These are phyloP conservation scores for Elsinoe perseae DNA, from an alignment of 2,329 filamentous ascomycete genomes.

Conservation along the genomic window DNA sequence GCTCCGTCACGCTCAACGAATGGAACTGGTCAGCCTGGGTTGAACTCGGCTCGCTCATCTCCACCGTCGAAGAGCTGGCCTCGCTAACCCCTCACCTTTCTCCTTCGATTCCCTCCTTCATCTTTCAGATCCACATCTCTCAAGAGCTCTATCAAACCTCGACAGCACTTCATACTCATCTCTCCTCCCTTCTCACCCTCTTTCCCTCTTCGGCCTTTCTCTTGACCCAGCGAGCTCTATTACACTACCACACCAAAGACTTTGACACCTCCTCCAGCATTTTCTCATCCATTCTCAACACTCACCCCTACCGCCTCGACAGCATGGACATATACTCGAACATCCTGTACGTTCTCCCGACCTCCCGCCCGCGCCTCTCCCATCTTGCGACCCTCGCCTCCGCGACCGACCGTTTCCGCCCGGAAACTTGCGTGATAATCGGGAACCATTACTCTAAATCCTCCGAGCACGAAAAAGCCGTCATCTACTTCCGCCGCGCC, in stretches of 20 bases:
- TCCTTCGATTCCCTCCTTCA: constrained; percentile 83
- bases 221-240: constrained; percentile 77
- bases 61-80: constrained; percentile 70
- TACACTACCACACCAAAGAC: constrained; percentile 84
- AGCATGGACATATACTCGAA: constrained; percentile 95
- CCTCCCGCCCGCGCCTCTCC: constrained; percentile 71
- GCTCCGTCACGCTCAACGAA: constrained; percentile 79
- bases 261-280: constrained; percentile 57
- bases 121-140: constrained; percentile 86
- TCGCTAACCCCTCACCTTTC: constrained; percentile 53
- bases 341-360: constrained; percentile 86
- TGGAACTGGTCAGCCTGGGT: constrained; percentile 98
- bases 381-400: constrained; percentile 89
- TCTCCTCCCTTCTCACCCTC: constrained; percentile 70
- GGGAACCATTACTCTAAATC: constrained; percentile 96
- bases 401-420: constrained; percentile 87
- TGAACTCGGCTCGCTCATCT: constrained; percentile 75
- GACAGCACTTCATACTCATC: constrained; percentile 61
- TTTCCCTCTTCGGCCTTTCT: constrained; percentile 87
- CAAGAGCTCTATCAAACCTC: constrained; percentile 87
- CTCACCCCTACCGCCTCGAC: constrained; percentile 65
- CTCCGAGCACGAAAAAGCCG: constrained; percentile 93
- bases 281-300: constrained; percentile 62
- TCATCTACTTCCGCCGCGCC: constrained; percentile 93
- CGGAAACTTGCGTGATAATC: constrained; percentile 92